Base-by-base conservation (phyloP, 1,139 yeast genomes). In the Protomyces macrosporus region DNA sequence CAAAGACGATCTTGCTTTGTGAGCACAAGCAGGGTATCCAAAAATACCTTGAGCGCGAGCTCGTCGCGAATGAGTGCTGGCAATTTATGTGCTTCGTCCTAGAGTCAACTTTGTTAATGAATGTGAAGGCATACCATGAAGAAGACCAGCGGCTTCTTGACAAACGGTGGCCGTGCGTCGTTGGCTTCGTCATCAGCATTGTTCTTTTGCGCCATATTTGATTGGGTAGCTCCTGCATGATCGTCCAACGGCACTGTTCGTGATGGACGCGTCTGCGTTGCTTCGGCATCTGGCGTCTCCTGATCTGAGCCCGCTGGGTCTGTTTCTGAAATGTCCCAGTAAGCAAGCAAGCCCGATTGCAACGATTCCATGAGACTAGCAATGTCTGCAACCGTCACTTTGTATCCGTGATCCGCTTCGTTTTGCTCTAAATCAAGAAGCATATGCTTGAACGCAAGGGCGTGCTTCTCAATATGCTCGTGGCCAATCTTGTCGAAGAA, bases 1-100 rank as follows among this genome's bases (percentile, higher is more conserved):
- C 62, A 58, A 40, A 58, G 37, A 16, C 62, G 55, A 35, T 58
- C 62, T 39, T 58, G 62, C 36, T 58, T 58, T 12, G 62, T 58
- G 34, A 58, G 52, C n/a, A 58, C 62, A 33, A 58, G 45, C 33
- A 58, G 52, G 6, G 62, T 58, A 51, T 58, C 62, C 7, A 58
- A 56, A 33, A 58, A 58, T 9, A 58, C 62, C 45, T 58, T 58
- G 30, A 58, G 56, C 34, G 56, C 53, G 40, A 58, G 14, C 33
- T 58, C 52, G 32, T 58, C 62, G 35, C 39, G 39, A 16, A 58
- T 55, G 9, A 58, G 37, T 5, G 62, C 62, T 16, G 62, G 62
- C 14, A 58, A 30, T 35, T 58, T 58, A 23, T 58, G 62, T 14
- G 62, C 62, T 52, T 58, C 62, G 36, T 58, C 62, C 48, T 42